These are phyloP conservation scores for Wallacemonas collosoma DNA, from an alignment of 208 protist genomes.

Conservation along the genomic window DNA sequence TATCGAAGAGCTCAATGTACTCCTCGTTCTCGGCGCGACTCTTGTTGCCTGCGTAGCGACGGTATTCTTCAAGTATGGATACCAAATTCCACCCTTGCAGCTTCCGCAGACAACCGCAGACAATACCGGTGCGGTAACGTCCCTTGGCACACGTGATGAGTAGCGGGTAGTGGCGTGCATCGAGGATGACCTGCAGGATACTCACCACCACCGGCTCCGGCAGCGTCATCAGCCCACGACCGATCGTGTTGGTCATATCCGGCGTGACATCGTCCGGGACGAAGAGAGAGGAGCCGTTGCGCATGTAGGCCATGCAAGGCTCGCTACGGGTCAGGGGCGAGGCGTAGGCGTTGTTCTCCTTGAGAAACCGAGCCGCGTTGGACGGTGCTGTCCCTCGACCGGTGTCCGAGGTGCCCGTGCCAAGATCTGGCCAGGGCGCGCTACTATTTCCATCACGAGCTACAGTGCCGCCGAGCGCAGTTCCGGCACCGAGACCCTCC, in stretches of 20 bases:
- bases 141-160: slow-evolving; percentile 97
- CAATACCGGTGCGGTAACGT: slow-evolving; percentile 96
- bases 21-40: slow-evolving; percentile 97
- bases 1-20: slow-evolving; percentile 99
- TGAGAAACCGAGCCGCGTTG: slow-evolving; percentile 50
- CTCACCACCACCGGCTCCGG: slow-evolving; percentile 88
- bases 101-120: slow-evolving; percentile 98
- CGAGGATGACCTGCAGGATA: slow-evolving; percentile 94
- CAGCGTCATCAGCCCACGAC: slow-evolving; percentile 70
- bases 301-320: slow-evolving; percentile 3
- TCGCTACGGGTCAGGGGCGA: background rate
- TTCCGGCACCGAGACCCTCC: too few relatives aligned
- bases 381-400: slow-evolving; percentile 7
- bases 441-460: background rate
- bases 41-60: slow-evolving; percentile 93
- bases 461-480: too few relatives aligned
- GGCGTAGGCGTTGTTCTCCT: slow-evolving; percentile 30
- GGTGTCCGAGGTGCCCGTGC: background rate
- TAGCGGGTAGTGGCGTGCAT: slow-evolving; percentile 95
- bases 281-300: slow-evolving; percentile 1
- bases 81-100: slow-evolving; percentile 98
- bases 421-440: background rate
- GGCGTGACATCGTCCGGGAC: slow-evolving; percentile 4
- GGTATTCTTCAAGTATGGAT: slow-evolving; percentile 98
- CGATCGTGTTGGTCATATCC: slow-evolving; percentile 13